These are phyloP conservation scores for Heimioporus sp. DNA, from an alignment of 768 basidiomycete species.

Conservation along the genomic window DNA sequence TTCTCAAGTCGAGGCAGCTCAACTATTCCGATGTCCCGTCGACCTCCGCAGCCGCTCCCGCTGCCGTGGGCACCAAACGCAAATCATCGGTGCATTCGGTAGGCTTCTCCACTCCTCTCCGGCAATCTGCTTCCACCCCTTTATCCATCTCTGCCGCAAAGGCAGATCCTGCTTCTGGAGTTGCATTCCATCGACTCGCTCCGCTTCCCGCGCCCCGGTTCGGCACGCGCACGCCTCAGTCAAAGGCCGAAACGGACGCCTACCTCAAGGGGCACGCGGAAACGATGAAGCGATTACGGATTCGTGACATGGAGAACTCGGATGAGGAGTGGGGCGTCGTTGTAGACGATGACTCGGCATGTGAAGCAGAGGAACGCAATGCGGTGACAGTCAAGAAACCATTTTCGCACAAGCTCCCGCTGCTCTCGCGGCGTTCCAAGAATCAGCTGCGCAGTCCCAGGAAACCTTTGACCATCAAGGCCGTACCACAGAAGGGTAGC, in stretches of 20 bases:
- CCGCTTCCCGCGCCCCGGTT: constrained; percentile 34
- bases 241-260: constrained; percentile 36
- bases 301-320: constrained; percentile 53
- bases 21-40: constrained; percentile 18
- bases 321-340: constrained; percentile 43
- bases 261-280: constrained; percentile 55
- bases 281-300: constrained; percentile 58
- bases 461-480: constrained; percentile 20
- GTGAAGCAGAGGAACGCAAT: constrained; percentile 46
- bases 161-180: constrained; percentile 32
- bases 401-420: constrained; percentile 28
- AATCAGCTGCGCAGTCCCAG: constrained; percentile 30
- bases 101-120: constrained; percentile 57
- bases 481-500: constrained; percentile 39
- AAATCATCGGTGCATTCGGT: constrained; percentile 49
- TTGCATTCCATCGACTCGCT: constrained; percentile 35
- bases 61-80: constrained; percentile 60
- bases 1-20: constrained; percentile 36
- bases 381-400: constrained; percentile 29
- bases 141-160: constrained; percentile 35
- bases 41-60: constrained; percentile 20
- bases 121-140: constrained; percentile 42
- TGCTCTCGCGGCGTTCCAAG: constrained; percentile 26
- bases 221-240: constrained; percentile 29
- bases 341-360: constrained; percentile 50